Base-by-base conservation (phyloP, 805 yeast genomes). In the Saccharomycopsis fodiens region DNA sequence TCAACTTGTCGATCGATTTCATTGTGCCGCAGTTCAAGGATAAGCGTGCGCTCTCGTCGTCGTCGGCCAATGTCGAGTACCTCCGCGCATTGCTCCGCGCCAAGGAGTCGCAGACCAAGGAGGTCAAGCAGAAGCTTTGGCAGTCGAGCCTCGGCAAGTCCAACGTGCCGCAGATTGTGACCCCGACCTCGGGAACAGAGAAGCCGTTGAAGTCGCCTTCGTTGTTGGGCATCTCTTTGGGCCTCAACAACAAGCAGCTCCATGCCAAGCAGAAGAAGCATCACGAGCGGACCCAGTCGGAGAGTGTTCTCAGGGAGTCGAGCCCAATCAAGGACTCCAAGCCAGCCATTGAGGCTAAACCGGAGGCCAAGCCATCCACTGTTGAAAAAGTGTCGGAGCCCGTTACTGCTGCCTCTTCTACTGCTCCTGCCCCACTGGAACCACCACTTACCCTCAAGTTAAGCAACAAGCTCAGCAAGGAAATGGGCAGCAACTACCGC, bases 21-120 rank as follows among this genome's bases (percentile, higher is more conserved):
- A 22, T 16, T 31, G 40, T 30, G 3, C 47, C 46, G 20, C 30
- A 44, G 17, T 38, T 42, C 25, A 47, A 42, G 39, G 42, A 47
- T 7, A 50, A 44, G 22, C 37, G 53, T 17, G 53, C 53, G 13
- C 44, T 50, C 31, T 43, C 48, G 22, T 47, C 51, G 16, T 50
- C 53, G 3, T 47, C 51, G 15, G 50, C 48, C 4, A 44, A 51
- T 17, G 47, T 44, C 15, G 50, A 46, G 39, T 50, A 45, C 35
- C 32, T 50, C 19, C 36, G 48, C 30, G 40, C 51, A 20, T 30
- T 44, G 22, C 3, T 40, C 42, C 12, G 39, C 45, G 22, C 39
- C 17, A 36, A 17, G 20, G 40, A 21, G 22, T 13, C 22, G 7
- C 22, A 36, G 6, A 7, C 22, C 16, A 32, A 20, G 34, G 36